Base-by-base conservation (phyloP, 1,284 basidiomycete species). In the Leccinum insolens region DNA sequence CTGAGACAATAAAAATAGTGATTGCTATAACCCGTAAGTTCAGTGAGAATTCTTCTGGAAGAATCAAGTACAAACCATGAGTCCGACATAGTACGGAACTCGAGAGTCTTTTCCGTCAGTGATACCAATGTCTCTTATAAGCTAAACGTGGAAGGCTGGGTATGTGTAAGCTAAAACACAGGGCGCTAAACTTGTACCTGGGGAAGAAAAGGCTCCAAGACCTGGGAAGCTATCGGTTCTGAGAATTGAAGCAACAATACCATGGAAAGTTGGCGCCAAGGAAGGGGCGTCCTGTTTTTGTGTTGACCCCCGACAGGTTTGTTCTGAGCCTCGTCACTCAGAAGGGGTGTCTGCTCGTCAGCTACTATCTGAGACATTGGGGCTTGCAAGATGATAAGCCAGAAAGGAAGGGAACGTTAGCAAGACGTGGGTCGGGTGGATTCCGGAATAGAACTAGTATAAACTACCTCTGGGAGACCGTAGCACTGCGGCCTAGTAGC, bases 121-220 rank as follows among this genome's bases (percentile, higher is more conserved):
- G 22, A 86, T 75, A n/a, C 83, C 85, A 17, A 84, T 78, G 63
- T 82, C 82, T 34, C 74, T 78, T 71, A 88, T 84, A 49, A 88
- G 75, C 86, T 86, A 68, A 17, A 59, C 3, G 25, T 59, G 37
- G 34, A 31, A 12, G 4, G 3, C 44, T n/a, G 14, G 64, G 15
- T 11, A 28, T 11, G 58, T 3, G 44, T 25, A 34, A 39, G n/a
- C 17, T 59, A 20, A 20, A 37, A 37, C 11, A 2, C 20, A 39
- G 6, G 34, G 4, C 3, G 12, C 66, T 12, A 15, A 70, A 22
- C 34, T 55, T 80, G n/a, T 67, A 88, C 88, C 81, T 89, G 84
- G 9, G 85, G 87, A 60, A 87, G 83, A 71, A 91, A 91, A 0
- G 92, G 93, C 62, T 88, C 89, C 69, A 94, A 92, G 71, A 93